A percentile compares a stretch with the other conserved stretches of the same genome.
Conservation (phyloP, 192 early-diverging fungal species). For the Entomortierella beljakovae region DNA sequence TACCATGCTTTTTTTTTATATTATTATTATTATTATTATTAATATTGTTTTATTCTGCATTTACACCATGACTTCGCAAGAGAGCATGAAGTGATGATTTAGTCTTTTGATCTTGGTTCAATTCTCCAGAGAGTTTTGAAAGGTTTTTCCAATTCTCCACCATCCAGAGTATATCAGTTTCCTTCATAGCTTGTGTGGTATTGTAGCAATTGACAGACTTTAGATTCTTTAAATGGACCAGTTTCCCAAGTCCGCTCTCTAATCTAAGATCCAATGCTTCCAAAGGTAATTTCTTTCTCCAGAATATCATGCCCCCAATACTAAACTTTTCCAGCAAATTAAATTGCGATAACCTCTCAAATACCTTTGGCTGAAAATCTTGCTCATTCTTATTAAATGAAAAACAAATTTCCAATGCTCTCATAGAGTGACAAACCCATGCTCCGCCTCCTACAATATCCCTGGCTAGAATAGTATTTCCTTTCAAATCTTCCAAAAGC, state of each 20-base stretch:
- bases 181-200: not conserved
- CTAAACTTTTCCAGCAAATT: not conserved
- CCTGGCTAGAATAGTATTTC: not conserved
- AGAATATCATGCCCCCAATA: not conserved
- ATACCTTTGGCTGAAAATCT: not conserved
- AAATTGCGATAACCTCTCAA: not conserved
- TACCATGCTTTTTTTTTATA: no score
- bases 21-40: no score
- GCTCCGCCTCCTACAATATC: not conserved
- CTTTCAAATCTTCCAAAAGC: not conserved
- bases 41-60: no score
- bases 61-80: no score
- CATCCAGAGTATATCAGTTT: not conserved
- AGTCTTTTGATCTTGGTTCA: not conserved
- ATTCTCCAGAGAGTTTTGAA: not conserved
- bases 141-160: not conserved
- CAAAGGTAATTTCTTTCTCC: not conserved
- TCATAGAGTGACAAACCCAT: not conserved
- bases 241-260: not conserved
- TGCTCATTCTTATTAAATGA: not conserved
- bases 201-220: not conserved
- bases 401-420: not conserved
- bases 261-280: not conserved
- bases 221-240: not conserved
- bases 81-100: no score